Evolutionary conservation across 352 stramenopile species (phyloP), one percentile per base, ranked within the genome.

Genomic region (Phytophthora pisi): DNA sequence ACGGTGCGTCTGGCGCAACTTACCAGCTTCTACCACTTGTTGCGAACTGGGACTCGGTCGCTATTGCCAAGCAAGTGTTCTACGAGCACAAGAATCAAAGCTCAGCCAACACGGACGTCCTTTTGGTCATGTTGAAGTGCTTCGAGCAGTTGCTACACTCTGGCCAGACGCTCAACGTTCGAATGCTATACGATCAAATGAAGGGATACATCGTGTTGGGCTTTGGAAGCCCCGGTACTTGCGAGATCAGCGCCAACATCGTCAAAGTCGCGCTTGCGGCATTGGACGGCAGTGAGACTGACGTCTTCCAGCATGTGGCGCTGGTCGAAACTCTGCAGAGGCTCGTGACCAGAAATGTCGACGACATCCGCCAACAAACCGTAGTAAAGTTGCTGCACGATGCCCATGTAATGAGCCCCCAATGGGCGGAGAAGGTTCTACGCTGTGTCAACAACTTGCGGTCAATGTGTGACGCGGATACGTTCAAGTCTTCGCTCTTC

Each of bases 11-110:
- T 36, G 82, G 80, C 13, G 79, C 76, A 11, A 56, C 51, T 9
- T 93, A 93, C 43, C 54, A 73, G 38, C 75, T 92, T 26, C 47
- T 74, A 8, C 53, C 75, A 10, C 50, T 95, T 42, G 68, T 77
- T 4, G 8, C 30, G 15, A 72, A 82, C 13, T 95, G 87, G 85
- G 87, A 93, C 45, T 81, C 79, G 11, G 47, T 83, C 0, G 82
- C 82, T 4, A 70, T 93, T 52, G 81, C 79, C 47, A 95, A 95
- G 51, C 85, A 93, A 61, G 66, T 93, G 50, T 92, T 81, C 51
- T 91, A 92, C 58, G 82, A 93, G 63, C 66, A 74, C 50, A 85
- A 86, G 49, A 67, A 18, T 6, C 68, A 70, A 15, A 70, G 59
- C 11, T 54, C 61, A 28, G 78, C 66, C 18, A 68, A 88, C 31